Evolutionary conservation across 495 filamentous ascomycete genomes (phyloP).

Genomic region (Hypoxylon fuscum): DNA sequence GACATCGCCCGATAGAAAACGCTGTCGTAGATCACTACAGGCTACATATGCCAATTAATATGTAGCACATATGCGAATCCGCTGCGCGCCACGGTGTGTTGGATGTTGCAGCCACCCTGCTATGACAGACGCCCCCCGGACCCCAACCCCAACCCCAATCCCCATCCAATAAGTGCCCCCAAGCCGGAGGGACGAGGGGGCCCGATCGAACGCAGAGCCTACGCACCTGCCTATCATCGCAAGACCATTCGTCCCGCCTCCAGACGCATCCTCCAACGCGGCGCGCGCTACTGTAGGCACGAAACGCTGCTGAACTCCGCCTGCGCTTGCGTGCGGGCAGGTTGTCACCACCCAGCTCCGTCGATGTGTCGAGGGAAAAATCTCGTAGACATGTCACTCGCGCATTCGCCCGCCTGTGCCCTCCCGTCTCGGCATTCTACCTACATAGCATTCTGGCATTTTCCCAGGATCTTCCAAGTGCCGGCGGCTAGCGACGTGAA

Average conservation of each 20-base stretch:
- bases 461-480: slow-evolving; percentile 11
- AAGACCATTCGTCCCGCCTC: background rate
- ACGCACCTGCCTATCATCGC: background rate
- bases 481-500: slow-evolving; percentile 25
- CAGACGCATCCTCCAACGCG: background rate
- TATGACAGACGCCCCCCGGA: background rate
- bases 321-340: background rate
- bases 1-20: background rate
- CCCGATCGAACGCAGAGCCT: background rate
- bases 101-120: background rate
- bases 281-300: background rate
- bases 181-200: background rate
- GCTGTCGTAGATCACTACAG: background rate
- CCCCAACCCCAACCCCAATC: background rate
- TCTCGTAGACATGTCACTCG: too few species aligned
- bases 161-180: background rate
- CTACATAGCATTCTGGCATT: too few species aligned
- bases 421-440: background rate
- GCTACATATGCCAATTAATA: too few species aligned
- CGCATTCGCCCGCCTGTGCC: background rate
- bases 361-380: too few species aligned
- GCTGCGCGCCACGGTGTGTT: background rate
- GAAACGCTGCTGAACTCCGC: background rate
- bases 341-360: background rate
- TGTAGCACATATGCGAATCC: background rate